Conservation (phyloP, 345 rosid genomes). For the Linum tenue region DNA sequence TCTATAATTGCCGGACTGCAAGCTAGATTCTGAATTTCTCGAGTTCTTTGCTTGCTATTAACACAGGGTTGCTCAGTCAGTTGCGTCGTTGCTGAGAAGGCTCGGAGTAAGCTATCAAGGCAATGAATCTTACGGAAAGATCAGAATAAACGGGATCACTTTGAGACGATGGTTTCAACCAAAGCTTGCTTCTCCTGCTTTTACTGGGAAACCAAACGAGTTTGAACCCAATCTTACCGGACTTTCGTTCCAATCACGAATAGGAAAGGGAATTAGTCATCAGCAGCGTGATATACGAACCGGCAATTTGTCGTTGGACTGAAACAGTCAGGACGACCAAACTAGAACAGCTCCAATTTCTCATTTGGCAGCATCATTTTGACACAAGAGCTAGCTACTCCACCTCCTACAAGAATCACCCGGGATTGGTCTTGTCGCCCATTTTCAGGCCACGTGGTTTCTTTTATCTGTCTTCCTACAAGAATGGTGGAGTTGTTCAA, state of each 20-base stretch:
- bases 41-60: constrained; percentile 12
- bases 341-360: not conserved
- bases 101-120: constrained; percentile 62
- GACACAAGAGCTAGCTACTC: not conserved
- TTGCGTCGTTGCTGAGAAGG: constrained; percentile 69
- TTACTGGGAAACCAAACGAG: constrained; percentile 51
- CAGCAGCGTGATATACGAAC: constrained; percentile 79
- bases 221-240: constrained; percentile 11
- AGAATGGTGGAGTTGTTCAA: too few relatives aligned
- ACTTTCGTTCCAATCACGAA: constrained; percentile 28
- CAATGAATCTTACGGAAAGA: constrained; percentile 53
- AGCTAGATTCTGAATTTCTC: not conserved
- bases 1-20: not conserved
- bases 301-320: constrained; percentile 53
- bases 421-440: not conserved
- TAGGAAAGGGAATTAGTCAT: constrained; percentile 54
- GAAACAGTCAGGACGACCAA: constrained; percentile 4
- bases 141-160: constrained; percentile 66
- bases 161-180: constrained; percentile 81
- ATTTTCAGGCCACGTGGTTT: not conserved
- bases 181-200: constrained; percentile 62
- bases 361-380: not conserved
- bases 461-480: not conserved
- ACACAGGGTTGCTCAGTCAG: constrained; percentile 50
- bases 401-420: not conserved